A percentile compares a stretch with the other conserved stretches of the same genome.
Evolutionary conservation across 441 rosid species (phyloP).

Genomic region (Erysimum pusillum): DNA sequence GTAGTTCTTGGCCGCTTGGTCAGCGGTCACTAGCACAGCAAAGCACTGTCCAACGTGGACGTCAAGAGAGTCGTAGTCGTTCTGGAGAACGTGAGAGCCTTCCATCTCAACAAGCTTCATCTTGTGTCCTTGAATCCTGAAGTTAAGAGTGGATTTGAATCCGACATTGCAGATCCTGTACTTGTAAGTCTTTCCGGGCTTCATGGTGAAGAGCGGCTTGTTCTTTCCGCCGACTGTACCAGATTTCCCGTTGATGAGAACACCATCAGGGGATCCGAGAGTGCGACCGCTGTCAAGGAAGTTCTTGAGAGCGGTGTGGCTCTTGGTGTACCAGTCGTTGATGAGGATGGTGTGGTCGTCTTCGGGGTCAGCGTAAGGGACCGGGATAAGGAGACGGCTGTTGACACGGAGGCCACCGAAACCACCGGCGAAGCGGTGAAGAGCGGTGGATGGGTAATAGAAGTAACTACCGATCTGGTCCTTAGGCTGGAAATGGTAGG

Average conservation of each 20-base stretch:
- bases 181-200: constrained; percentile 73
- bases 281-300: constrained; percentile 64
- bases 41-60: constrained; percentile 78
- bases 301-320: constrained; percentile 57
- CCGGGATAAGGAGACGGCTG: constrained; percentile 73
- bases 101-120: constrained; percentile 89
- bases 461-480: constrained; percentile 87
- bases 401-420: constrained; percentile 75
- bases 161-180: constrained; percentile 77
- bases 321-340: constrained; percentile 68
- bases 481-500: constrained; percentile 76
- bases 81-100: constrained; percentile 76
- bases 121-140: constrained; percentile 73
- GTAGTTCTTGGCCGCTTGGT: constrained; percentile 64
- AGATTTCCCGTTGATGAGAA: constrained; percentile 72
- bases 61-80: constrained; percentile 72
- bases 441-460: constrained; percentile 62
- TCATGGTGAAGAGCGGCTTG: constrained; percentile 73
- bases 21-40: constrained; percentile 63
- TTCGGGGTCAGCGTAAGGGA: constrained; percentile 72
- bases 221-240: constrained; percentile 50
- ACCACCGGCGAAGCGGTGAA: constrained; percentile 70
- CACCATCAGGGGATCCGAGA: constrained; percentile 64
- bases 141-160: constrained; percentile 63
- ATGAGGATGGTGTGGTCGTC: constrained; percentile 66